Base-by-base conservation (phyloP, 2,329 filamentous ascomycete genomes). In the Cordyceps tenuipes region DNA sequence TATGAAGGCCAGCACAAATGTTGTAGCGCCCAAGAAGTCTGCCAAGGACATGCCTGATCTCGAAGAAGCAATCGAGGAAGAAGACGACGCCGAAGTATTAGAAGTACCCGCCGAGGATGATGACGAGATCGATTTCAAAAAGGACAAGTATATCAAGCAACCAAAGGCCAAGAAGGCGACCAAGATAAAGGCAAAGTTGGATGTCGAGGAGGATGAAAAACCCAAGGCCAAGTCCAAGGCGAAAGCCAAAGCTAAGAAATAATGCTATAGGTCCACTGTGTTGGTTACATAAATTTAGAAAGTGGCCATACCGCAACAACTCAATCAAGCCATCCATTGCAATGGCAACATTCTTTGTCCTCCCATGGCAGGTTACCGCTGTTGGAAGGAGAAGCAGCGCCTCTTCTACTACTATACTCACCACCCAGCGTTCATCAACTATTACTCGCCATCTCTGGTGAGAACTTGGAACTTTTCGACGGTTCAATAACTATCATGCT, bases 121-220 rank as follows among this genome's bases (percentile, higher is more conserved):
- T 0, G 87, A 90, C 13, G 89, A 91, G 57, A 76, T 86, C n/a
- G 91, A 96, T 70, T 72, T 97, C 56, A 91, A 88, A 69, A 96
- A 93, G 70, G 94, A 99, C 75, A 97, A 97, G 73, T 97, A 96
- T 69, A 92, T 97, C 71, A 96, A 94, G 73, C 82, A 88, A 70
- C 90, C 93, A 13, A 97, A 96, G 79, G 85, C 74, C 5, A 84
- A 84, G 68, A 82, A 84, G 70, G 44, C 68, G 7, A 68, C 73
- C n/a, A 78, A 77, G 64, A 63, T 72, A 0, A 60, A 60, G 23
- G 74, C 62, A 49, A 79, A 79, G 60, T 75, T 73, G 7, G 76
- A 75, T 19, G 79, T 78, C 0, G 79, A 76, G 12, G 77, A 76
- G 52, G 82, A 81, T 10, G 79, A 77, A 59, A 82, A 82, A 65